Evolutionary conservation across 164 flowering plant species (phyloP), one percentile per base, ranked within the genome.

Genomic region (Magnolia changhungtana): DNA sequence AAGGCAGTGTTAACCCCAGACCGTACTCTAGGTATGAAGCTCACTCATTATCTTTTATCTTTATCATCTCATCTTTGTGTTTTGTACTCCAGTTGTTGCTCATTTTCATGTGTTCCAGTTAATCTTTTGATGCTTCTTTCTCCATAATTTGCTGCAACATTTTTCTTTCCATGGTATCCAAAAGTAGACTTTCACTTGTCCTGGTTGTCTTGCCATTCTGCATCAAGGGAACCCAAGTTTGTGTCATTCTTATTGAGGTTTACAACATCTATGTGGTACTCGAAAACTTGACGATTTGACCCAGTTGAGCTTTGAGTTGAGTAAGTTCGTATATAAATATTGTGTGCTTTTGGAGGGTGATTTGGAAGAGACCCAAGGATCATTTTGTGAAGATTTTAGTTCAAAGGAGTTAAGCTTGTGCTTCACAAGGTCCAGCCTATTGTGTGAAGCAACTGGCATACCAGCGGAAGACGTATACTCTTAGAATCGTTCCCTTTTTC

Each of bases 21-120:
- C 19, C 84, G 86, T 21, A 69, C 77, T 63, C 84, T 81, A 82
- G 98, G 98, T 94, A 89, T 76, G 83, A 71, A 37, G 24, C 2
- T 8, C 16, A 3, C 8, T 14, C 31, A 37, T 37, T 5, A 19
- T 2, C 27, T 21, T 77, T 64, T 49, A 31, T 23, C 31, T 69
- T 20, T 18, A 67, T 7, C 24, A 52, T 63, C 7, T 10, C 10
- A 13, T 8, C 10, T 5, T 29, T 10, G 14, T 20, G 45, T 8
- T 67, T 23, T 67, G 37, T 11, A 4, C 67, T 64, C 67, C 27
- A n/a, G 67, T 19, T 20, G 19, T 64, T 20, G 67, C 21, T 8
- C 23, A 64, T 64, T 64, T 19, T 64, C 67, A 64, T n/a, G n/a
- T 14, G n/a, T 13, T 13, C n/a, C 14, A 59, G 14, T 59, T 59